Evolutionary conservation across 345 rosid genomes (phyloP).

Genomic region (Lumnitzera racemosa): DNA sequence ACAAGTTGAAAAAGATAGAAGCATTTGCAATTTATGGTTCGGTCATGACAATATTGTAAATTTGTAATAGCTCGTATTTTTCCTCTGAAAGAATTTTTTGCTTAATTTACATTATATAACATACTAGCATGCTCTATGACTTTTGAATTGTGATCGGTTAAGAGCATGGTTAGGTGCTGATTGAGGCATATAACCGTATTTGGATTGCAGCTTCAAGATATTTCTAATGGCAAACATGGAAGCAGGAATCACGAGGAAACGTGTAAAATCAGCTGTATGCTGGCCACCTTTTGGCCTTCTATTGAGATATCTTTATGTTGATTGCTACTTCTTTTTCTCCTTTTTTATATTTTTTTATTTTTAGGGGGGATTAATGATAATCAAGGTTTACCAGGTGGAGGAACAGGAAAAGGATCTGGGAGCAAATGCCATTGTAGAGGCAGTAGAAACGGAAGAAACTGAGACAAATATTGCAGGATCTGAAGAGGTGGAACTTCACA

Average conservation of each 20-base stretch:
- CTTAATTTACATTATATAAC: too few species aligned
- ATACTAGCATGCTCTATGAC: too few species aligned
- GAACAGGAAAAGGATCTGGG: conserved; percentile 30
- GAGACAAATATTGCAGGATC: conserved; percentile 47
- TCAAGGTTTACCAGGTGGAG: conserved; percentile 29
- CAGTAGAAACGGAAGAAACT: conserved; percentile 42
- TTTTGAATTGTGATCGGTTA: too few species aligned
- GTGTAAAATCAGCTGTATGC: conserved; percentile 51
- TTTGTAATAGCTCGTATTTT: too few species aligned
- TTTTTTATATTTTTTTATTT: background rate
- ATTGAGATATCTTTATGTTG: background rate
- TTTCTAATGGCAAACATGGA: conserved; percentile 39
- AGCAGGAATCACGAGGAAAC: conserved; percentile 42
- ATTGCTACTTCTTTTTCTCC: background rate
- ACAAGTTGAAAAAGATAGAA: too few species aligned
- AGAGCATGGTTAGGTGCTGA: too few species aligned
- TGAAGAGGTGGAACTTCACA: conserved; percentile 70
- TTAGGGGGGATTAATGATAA: background rate
- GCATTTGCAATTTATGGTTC: too few species aligned
- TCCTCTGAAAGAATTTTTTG: too few species aligned
- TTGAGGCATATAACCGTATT: too few species aligned
- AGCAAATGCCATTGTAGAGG: conserved; percentile 26
- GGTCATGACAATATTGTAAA: too few species aligned
- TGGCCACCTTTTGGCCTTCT: conserved; percentile 3
- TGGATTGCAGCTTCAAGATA: background rate